These are phyloP conservation scores for Oxyria digyna DNA, from an alignment of 148 eudicot species.

Conservation along the genomic window DNA sequence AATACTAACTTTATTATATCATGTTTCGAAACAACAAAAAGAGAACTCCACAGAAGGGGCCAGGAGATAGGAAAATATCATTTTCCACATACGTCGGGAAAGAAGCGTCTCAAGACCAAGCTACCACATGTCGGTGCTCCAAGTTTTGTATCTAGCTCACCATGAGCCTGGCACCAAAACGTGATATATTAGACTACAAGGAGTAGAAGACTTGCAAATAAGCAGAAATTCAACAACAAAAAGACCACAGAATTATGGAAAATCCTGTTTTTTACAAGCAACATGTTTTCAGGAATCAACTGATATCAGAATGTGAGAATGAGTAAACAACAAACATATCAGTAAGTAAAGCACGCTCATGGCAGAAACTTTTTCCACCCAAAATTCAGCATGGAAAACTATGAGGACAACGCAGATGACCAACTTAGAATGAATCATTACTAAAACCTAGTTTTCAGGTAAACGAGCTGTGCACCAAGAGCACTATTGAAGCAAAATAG, in stretches of 20 bases:
- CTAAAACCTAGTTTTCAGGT: not conserved
- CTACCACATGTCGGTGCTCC: slow-evolving; percentile 53
- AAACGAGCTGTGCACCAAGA: not conserved
- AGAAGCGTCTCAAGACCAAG: slow-evolving; percentile 50
- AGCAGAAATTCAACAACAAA: not conserved
- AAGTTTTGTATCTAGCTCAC: slow-evolving; percentile 69
- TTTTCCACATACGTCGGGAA: slow-evolving; percentile 38
- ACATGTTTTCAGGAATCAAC: not conserved
- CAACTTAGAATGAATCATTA: not conserved
- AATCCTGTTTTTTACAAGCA: not conserved
- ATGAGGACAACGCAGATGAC: not conserved
- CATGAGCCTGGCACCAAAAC: slow-evolving; percentile 38
- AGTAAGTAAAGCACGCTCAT: not conserved
- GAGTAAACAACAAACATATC: not conserved
- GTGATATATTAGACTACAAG: not conserved
- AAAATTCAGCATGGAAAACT: not conserved
- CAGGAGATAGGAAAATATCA: not conserved
- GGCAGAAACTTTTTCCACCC: not conserved
- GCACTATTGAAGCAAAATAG: not conserved
- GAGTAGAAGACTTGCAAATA: not conserved
- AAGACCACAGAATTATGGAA: not conserved
- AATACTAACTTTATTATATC: slow-evolving; percentile 6
- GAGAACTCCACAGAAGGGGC: not conserved
- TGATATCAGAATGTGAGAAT: not conserved
- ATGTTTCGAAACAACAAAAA: slow-evolving; percentile 1